phyloP scores from a whole-genome alignment of 768 basidiomycete genomes.

The Mycena amicta region DNA sequence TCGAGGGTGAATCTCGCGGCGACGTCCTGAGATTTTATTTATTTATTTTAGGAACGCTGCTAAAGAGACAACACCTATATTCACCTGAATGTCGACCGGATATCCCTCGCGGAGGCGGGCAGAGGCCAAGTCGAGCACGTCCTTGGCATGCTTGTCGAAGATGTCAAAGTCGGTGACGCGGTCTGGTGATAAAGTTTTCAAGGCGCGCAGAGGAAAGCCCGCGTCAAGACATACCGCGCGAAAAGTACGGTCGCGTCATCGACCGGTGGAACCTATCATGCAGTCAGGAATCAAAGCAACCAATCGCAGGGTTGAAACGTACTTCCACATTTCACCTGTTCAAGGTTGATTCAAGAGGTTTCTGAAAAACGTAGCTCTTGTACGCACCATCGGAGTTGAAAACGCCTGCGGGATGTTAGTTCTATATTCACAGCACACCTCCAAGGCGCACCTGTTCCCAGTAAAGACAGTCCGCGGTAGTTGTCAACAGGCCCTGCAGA shows the following conservation, averaged over 20 bases:
- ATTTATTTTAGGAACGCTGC: too few species aligned
- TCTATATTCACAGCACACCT: constrained; percentile 16
- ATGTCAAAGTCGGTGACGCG: constrained; percentile 43
- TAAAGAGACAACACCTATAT: too few species aligned
- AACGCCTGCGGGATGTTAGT: constrained; percentile 23
- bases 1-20: constrained; percentile 54
- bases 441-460: constrained; percentile 35
- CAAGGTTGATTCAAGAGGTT: not conserved
- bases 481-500: not conserved
- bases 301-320: not conserved
- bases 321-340: constrained; percentile 47
- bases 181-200: constrained; percentile 13
- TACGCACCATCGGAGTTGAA: constrained; percentile 52
- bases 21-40: constrained; percentile 40
- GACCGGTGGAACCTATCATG: constrained; percentile 39
- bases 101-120: constrained; percentile 36
- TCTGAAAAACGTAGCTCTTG: not conserved
- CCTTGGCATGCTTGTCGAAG: constrained; percentile 41
- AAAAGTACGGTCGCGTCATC: constrained; percentile 49
- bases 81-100: constrained; percentile 40
- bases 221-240: constrained; percentile 18
- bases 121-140: constrained; percentile 30
- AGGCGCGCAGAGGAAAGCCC: not conserved
- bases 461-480: constrained; percentile 16
- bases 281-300: not conserved